Conservation (phyloP, 345 rosid species). For the Eucalyptus marginata region DNA sequence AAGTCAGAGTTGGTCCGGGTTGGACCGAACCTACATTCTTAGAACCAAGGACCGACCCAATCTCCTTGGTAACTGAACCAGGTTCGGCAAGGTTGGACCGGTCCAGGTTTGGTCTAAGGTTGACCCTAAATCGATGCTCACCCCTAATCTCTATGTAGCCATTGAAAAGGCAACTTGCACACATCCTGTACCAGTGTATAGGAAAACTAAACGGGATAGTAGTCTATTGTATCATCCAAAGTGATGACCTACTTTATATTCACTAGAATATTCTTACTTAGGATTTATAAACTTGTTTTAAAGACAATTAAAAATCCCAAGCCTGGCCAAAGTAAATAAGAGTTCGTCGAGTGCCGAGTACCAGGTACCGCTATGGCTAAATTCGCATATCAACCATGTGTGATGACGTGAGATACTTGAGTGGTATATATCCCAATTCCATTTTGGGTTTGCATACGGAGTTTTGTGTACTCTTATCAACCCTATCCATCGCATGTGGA, state of each 20-base stretch:
- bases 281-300: background rate
- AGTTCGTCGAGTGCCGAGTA: background rate
- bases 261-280: background rate
- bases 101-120: too few relatives aligned
- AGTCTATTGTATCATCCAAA: background rate
- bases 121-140: too few relatives aligned
- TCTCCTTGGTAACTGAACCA: too few relatives aligned
- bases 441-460: background rate
- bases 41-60: too few relatives aligned
- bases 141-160: background rate
- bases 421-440: background rate
- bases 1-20: too few relatives aligned
- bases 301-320: background rate
- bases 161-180: too few relatives aligned
- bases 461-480: background rate
- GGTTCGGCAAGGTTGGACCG: too few relatives aligned
- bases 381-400: background rate
- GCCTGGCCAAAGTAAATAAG: background rate
- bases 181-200: background rate
- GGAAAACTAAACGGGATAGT: background rate
- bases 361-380: too few relatives aligned
- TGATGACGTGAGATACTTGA: background rate
- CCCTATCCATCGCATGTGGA: background rate
- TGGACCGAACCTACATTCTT: too few relatives aligned
- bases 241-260: background rate